Evolutionary conservation across 2,329 filamentous ascomycete species (phyloP), one percentile per base, ranked within the genome.

Genomic region (Metarhizium robertsii): DNA sequence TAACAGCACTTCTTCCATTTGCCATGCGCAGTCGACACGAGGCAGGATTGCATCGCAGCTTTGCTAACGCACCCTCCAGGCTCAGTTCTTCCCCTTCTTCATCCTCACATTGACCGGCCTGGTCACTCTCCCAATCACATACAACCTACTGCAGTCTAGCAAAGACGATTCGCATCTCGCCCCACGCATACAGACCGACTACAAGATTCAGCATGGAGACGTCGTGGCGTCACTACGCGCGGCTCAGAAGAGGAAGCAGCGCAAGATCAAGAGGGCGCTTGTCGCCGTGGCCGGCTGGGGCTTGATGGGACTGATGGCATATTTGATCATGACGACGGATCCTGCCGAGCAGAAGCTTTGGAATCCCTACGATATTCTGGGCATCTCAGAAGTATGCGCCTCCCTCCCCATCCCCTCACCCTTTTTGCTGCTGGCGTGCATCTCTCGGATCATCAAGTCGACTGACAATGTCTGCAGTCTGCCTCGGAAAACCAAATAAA

Each of bases 61-160:
- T 25, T 53, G 53, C 56, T 60, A 54, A 59, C 47, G 18, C 48
- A 16, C 10, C 5, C 1, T 14, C 29, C 58, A 94, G 83, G 92
- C 91, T 65, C 90, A 96, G 82, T 96, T 96, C 79, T 99, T 96
- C 79, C 94, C 95, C 63, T 96, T 95, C 82, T 99, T 99, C 79
- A 87, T 97, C 74, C 85, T 96, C 69, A 96, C 92, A 47, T 80
- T 97, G 66, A 85, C 87, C 60, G 85, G 86, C 67, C 84, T 99
- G 62, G 81, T 96, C 73, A 96, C 94, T 38, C 75, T 96, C 57
- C 92, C 92, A 59, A 80, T 95, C 66, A 95, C 92, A 65, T 96
- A 95, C 74, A 88, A 85, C 61, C 84, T 96, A 64, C 79, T 96
- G 66, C 87, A 86, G 69, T 85, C 90, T 48, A 88, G 82, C 71